phyloP scores from a whole-genome alignment of 139 green algal genomes.

The Picochlorum sp. region DNA sequence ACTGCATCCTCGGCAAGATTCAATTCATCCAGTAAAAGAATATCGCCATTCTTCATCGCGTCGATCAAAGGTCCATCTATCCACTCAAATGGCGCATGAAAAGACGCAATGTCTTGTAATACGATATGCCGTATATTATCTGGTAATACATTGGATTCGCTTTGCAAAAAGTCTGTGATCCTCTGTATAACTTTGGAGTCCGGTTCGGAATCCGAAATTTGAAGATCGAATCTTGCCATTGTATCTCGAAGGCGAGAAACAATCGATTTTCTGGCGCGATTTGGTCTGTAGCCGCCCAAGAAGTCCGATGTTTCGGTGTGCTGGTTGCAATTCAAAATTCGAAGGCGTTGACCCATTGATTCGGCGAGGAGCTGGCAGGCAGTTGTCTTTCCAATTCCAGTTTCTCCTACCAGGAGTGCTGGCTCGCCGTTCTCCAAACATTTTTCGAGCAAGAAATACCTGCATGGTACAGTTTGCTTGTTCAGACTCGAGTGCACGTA shows the following conservation, averaged over 20 bases:
- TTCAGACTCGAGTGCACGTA: slow-evolving; percentile 74
- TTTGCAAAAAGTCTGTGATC: background rate
- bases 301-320: slow-evolving; percentile 98
- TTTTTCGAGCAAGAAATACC: slow-evolving; percentile 42
- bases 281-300: slow-evolving; percentile 85
- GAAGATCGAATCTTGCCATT: too few species aligned
- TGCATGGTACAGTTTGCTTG: slow-evolving; percentile 70
- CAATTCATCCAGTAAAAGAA: slow-evolving; percentile 95
- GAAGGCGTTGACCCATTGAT: slow-evolving; percentile 66
- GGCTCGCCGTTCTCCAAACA: slow-evolving; percentile 77
- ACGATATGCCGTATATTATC: too few species aligned
- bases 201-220: too few species aligned
- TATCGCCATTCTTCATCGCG: slow-evolving; percentile 87
- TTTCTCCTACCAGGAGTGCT: slow-evolving; percentile 93
- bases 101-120: slow-evolving; percentile 15
- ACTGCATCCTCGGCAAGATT: slow-evolving; percentile 97
- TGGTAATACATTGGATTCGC: too few species aligned
- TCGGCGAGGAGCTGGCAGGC: slow-evolving; percentile 89
- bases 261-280: slow-evolving; percentile 10
- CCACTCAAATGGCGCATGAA: slow-evolving; percentile 75
- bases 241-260: background rate
- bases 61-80: slow-evolving; percentile 88
- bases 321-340: slow-evolving; percentile 98
- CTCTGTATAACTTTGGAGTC: background rate
- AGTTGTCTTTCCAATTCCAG: slow-evolving; percentile 94